Conservation (phyloP, 257 asterid species). For the Lantana camara region DNA sequence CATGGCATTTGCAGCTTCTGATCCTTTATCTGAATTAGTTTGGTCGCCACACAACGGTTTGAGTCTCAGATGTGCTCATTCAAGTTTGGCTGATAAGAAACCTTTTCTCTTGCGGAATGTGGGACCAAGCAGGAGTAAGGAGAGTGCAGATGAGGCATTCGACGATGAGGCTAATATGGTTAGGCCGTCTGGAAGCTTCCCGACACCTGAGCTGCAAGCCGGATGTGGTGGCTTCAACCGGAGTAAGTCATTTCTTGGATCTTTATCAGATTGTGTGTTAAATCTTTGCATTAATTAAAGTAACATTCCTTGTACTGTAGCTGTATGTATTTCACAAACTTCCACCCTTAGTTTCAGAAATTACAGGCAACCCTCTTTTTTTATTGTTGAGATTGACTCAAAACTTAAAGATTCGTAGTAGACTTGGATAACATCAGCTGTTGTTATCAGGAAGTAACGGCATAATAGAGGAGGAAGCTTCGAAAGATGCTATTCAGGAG, state of each 20-base stretch:
- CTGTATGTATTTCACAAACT: too few relatives aligned
- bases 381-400: too few relatives aligned
- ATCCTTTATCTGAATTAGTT: conserved; percentile 68
- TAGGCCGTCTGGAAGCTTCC: conserved; percentile 2
- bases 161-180: conserved; percentile 8
- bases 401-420: too few relatives aligned
- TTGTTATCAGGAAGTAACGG: conserved; percentile 34
- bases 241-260: conserved; percentile 22
- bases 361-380: too few relatives aligned
- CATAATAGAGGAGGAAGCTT: conserved; percentile 29
- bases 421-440: neutral
- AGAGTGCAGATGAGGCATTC: conserved; percentile 28
- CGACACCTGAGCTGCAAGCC: conserved; percentile 5
- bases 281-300: neutral
- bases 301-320: too few relatives aligned
- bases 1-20: conserved; percentile 49
- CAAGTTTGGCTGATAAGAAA: conserved; percentile 33
- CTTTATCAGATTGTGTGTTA: neutral
- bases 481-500: conserved; percentile 19
- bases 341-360: too few relatives aligned
- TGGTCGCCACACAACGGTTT: conserved; percentile 69
- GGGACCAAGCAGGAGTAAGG: conserved; percentile 38
- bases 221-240: conserved; percentile 10
- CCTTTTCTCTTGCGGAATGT: conserved; percentile 59
- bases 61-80: conserved; percentile 49